phyloP scores from a whole-genome alignment of 495 filamentous ascomycete species.

The Penicillium longicatenatum region DNA sequence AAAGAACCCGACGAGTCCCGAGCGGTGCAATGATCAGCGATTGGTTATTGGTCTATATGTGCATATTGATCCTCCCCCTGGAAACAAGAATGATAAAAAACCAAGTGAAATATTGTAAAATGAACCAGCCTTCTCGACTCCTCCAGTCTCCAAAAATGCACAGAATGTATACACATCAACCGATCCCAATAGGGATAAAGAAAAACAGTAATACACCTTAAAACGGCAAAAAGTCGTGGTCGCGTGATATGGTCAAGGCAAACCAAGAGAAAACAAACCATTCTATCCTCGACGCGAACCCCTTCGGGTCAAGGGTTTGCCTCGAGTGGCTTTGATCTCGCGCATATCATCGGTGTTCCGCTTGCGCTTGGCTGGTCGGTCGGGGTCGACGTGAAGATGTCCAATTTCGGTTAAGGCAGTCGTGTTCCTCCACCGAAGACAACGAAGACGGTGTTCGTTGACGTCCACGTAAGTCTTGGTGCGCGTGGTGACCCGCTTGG shows the following conservation, averaged over 20 bases:
- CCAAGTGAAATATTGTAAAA: slow-evolving; percentile 2
- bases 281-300: slow-evolving; percentile 36
- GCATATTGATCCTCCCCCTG: neutral
- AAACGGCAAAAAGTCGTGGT: slow-evolving; percentile 10
- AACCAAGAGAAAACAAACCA: neutral
- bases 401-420: slow-evolving; percentile 75
- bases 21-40: neutral
- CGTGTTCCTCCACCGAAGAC: slow-evolving; percentile 80
- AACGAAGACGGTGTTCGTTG: slow-evolving; percentile 58
- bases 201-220: slow-evolving; percentile 6
- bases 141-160: slow-evolving; percentile 22
- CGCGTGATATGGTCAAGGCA: slow-evolving; percentile 10
- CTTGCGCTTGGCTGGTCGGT: slow-evolving; percentile 64
- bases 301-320: slow-evolving; percentile 50
- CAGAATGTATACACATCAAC: slow-evolving; percentile 24
- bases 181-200: slow-evolving; percentile 8
- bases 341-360: slow-evolving; percentile 48
- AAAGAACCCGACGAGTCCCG: slow-evolving; percentile 6
- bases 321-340: slow-evolving; percentile 49
- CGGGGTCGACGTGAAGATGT: slow-evolving; percentile 79
- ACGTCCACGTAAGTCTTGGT: slow-evolving; percentile 68
- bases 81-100: neutral
- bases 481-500: slow-evolving; percentile 75
- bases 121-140: slow-evolving; percentile 14
- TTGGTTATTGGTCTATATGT: slow-evolving; percentile 4